Evolutionary conservation across 2,329 filamentous ascomycete genomes (phyloP), one percentile per base, ranked within the genome.

Genomic region (Fusarium torreyae): DNA sequence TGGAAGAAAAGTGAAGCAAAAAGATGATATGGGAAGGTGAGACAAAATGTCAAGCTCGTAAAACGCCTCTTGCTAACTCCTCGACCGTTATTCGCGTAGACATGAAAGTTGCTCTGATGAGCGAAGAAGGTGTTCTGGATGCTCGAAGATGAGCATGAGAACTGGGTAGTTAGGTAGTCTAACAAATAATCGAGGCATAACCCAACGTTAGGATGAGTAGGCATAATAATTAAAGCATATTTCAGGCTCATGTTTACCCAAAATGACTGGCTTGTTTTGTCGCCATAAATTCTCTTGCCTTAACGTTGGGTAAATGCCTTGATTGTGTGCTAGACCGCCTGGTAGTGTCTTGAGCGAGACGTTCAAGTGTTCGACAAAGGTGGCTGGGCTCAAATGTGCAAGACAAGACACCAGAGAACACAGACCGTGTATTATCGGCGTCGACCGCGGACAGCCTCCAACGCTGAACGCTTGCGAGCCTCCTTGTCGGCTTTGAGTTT

Each of bases 401-500:
- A 20, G 5, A 33, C 11, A 40, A 48, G 28, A 54, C 18, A 45
- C 36, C 15, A 57, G 28, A 31, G 28, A 31, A 31, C 13, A 31
- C 28, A 26, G 20, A 51, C 34, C 15, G 48, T 42, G 24, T 42
- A 46, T 66, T 57, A 79, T 62, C 72, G 74, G 51, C 77, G 76
- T 56, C 73, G 75, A 46, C 73, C 72, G 59, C 79, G 75, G 33
- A 79, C 68, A 31, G 78, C 72, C 39, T 82, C 82, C 6, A 84
- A 69, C 4, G 77, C 79, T 61, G 80, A 77, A 22, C 81, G 82
- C 72, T 83, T 86, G 34, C 81, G 80, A 68, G 87, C 86, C 70
- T 88, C 84, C 78, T 92, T 92, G 74, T 90, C 88, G 3, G 83
- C 82, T 79, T 88, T 91, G 59, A 88, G 84, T 53, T 80, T 81